These are phyloP conservation scores for Kalmusia sp. DNA, from an alignment of 2,329 filamentous ascomycete genomes.

Conservation along the genomic window DNA sequence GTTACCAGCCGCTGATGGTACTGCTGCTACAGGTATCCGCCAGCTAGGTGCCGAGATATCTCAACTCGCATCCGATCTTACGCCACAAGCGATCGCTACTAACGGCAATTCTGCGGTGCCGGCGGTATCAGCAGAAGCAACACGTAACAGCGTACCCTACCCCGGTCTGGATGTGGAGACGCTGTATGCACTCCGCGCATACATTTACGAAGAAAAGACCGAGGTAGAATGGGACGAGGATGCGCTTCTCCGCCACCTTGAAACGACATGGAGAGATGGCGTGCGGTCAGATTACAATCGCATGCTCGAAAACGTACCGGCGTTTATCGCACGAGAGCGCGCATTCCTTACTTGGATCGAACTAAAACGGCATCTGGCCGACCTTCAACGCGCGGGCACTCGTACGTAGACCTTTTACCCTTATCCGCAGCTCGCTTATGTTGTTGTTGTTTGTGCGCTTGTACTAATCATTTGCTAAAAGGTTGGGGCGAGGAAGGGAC, in stretches of 20 bases:
- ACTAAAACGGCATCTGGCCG: conserved; percentile 40
- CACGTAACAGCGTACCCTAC: conserved; percentile 28
- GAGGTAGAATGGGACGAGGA: conserved; percentile 36
- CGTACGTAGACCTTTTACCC: conserved; percentile 26
- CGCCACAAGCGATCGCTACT: conserved; percentile 22
- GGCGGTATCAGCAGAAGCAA: conserved; percentile 24
- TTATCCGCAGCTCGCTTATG: conserved; percentile 1
- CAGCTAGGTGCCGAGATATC: conserved; percentile 37
- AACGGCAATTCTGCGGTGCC: conserved; percentile 2
- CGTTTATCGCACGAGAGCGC: conserved; percentile 41
- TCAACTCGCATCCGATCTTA: conserved; percentile 36
- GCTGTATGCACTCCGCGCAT: conserved; percentile 36
- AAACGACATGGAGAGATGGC: conserved; percentile 39
- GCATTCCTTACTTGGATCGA: conserved; percentile 46
- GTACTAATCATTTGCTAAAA: conserved; percentile 14
- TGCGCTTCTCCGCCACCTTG: conserved; percentile 35
- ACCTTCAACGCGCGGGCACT: conserved; percentile 40
- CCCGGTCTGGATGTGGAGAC: conserved; percentile 39
- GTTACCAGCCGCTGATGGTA: conserved; percentile 27
- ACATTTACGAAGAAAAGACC: conserved; percentile 37
- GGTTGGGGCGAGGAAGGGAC: conserved; percentile 41
- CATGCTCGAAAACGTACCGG: conserved; percentile 33
- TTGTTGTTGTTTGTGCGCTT: neutral
- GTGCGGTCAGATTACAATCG: conserved; percentile 35
- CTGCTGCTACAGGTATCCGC: conserved; percentile 30